These are phyloP conservation scores for Nematocida ausubeli DNA, from an alignment of 371 early-diverging fungal species.

Conservation along the genomic window DNA sequence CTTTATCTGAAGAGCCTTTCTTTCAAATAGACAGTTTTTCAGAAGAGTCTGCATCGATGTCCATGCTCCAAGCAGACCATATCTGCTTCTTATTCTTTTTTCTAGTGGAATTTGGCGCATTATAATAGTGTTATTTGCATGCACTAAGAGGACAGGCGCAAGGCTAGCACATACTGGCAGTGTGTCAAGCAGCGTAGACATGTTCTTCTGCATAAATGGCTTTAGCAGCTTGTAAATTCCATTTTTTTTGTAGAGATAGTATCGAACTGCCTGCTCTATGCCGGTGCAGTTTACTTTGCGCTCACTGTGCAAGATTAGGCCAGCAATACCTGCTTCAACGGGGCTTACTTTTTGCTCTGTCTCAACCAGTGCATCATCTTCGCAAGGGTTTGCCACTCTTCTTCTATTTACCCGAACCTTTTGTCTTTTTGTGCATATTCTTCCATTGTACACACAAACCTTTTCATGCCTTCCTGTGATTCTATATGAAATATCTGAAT, in stretches of 20 bases:
- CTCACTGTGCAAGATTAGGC: neutral
- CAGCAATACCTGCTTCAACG: neutral
- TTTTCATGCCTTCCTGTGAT: neutral
- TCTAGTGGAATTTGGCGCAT: neutral
- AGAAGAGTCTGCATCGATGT: neutral
- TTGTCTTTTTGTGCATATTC: neutral
- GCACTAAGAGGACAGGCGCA: slow-evolving; percentile 12
- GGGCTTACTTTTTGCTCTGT: neutral
- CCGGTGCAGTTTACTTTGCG: neutral
- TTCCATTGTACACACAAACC: neutral
- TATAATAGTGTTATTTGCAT: neutral
- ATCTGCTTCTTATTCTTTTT: neutral
- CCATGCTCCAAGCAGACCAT: slow-evolving; percentile 13
- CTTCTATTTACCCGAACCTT: neutral
- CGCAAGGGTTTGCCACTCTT: neutral
- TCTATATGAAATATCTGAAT: neutral
- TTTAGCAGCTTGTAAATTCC: neutral
- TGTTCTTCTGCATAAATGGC: neutral
- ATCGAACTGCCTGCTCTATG: neutral
- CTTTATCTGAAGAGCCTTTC: neutral
- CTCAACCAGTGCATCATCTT: neutral
- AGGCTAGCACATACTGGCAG: slow-evolving; percentile 4
- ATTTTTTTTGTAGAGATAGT: slow-evolving; percentile 10
- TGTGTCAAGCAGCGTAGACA: neutral
- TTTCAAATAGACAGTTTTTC: neutral